A percentile compares a stretch with the other conserved stretches of the same genome.
phyloP scores from a whole-genome alignment of 306 rosid species.

The Morella rubra region DNA sequence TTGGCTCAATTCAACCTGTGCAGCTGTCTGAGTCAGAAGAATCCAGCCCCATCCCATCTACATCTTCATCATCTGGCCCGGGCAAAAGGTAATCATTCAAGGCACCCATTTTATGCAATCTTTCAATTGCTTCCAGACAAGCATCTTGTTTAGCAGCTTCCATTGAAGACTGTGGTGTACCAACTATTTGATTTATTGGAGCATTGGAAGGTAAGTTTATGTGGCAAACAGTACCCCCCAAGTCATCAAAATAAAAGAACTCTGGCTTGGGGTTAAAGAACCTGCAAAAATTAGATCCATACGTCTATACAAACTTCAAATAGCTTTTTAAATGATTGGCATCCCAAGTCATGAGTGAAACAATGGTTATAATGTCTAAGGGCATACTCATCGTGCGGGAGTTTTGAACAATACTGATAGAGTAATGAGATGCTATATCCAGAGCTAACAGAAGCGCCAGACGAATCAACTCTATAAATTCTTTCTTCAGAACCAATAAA shows the following conservation, averaged over 20 bases:
- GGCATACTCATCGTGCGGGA: constrained; percentile 90
- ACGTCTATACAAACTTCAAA: constrained; percentile 25
- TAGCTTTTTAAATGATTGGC: constrained; percentile 24
- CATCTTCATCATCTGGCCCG: constrained; percentile 42
- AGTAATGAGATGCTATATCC: constrained; percentile 76
- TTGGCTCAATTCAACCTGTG: constrained; percentile 52
- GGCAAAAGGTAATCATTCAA: constrained; percentile 80
- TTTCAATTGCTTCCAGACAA: constrained; percentile 85
- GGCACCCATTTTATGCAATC: constrained; percentile 75
- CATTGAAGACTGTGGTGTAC: constrained; percentile 56
- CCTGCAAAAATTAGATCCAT: constrained; percentile 50
- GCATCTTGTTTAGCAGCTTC: constrained; percentile 82
- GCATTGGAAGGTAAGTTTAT: constrained; percentile 80
- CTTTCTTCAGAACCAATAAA: constrained; percentile 54
- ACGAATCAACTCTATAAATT: constrained; percentile 57
- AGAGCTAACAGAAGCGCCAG: constrained; percentile 83
- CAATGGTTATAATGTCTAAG: constrained; percentile 26
- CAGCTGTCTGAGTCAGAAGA: constrained; percentile 56
- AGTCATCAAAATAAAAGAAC: constrained; percentile 66
- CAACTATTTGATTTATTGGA: constrained; percentile 55
- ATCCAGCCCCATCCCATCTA: constrained; percentile 38
- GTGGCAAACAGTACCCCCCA: constrained; percentile 72
- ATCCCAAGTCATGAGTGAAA: constrained; percentile 19
- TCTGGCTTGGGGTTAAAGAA: constrained; percentile 77
- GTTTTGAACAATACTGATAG: constrained; percentile 82